Base-by-base conservation (phyloP, 164 flowering plant species). In the Vitis riparia region DNA sequence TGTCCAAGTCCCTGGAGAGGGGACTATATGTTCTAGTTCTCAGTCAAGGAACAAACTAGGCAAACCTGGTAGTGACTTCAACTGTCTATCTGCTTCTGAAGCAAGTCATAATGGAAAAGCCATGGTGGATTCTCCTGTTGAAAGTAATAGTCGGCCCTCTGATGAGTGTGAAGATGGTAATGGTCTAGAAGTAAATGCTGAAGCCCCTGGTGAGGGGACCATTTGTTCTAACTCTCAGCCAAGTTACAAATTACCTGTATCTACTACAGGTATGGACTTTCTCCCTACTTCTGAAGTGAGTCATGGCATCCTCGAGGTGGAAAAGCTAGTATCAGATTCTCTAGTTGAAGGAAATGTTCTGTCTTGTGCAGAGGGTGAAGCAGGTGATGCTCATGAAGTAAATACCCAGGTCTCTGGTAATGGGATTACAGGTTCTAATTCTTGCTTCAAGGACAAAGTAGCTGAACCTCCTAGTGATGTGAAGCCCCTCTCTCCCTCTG, bases 361-460 rank as follows among this genome's bases (percentile, higher is more conserved):
- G 12, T 30, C 59, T 30, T 8, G 15, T 13, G 12, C 19, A 44
- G 61, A 60, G 48, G 47, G n/a, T 70, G 59, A 32, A 16, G 23
- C 13, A 14, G 47, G 65, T 59, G 83, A 71, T 75, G 23, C n/a
- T 73, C 49, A 16, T 68, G 79, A 51, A 71, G 15, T 51, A 51
- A 62, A 60, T 16, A 44, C 55, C 60, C 66, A 62, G 30, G 53
- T 57, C 12, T 49, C 68, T 27, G n/a, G 44, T 15, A 62, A 68
- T 29, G 68, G 53, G 67, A 50, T 58, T 51, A 14, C n/a, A 47
- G n/a, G 59, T 68, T 12, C 72, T 49, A 71, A 61, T 9, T 55
- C 71, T 53, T 4, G 48, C 16, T 49, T 51, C 11, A 50, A 5
- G 55, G 64, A 64, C 16, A 59, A 63, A 63, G 17, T 65, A 49